phyloP scores from a whole-genome alignment of 495 filamentous ascomycete genomes.

The Hypoxylon cercidicola region DNA sequence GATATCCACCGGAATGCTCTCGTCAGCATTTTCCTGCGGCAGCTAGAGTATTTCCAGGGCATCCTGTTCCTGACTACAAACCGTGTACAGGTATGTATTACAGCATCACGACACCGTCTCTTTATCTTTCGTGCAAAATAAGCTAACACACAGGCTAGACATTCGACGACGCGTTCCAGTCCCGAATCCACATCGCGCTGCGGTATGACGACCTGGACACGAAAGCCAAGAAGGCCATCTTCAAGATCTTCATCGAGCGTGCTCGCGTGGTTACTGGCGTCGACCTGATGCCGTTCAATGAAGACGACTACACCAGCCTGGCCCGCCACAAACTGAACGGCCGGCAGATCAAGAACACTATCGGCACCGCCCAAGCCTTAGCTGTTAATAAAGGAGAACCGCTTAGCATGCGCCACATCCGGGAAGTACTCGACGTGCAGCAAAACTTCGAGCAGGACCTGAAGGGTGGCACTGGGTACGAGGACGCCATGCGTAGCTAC shows the following conservation, averaged over 20 bases:
- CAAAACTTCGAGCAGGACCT: slow-evolving; percentile 85
- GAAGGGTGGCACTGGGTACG: slow-evolving; percentile 70
- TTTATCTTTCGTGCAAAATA: slow-evolving; percentile 80
- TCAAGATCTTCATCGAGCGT: slow-evolving; percentile 82
- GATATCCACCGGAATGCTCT: slow-evolving; percentile 66
- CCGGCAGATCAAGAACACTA: slow-evolving; percentile 95
- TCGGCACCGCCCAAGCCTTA: slow-evolving; percentile 85
- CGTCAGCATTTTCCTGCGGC: slow-evolving; percentile 66
- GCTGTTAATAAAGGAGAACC: slow-evolving; percentile 78
- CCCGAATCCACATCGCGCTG: slow-evolving; percentile 72
- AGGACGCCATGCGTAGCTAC: slow-evolving; percentile 70
- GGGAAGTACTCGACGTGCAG: slow-evolving; percentile 81
- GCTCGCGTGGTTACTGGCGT: slow-evolving; percentile 73
- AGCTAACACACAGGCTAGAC: slow-evolving; percentile 54
- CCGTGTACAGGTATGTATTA: slow-evolving; percentile 69
- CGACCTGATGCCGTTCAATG: slow-evolving; percentile 69
- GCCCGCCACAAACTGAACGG: slow-evolving; percentile 82
- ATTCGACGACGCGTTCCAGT: slow-evolving; percentile 72
- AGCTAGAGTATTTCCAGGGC: slow-evolving; percentile 66
- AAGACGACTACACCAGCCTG: slow-evolving; percentile 73
- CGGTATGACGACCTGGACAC: slow-evolving; percentile 80
- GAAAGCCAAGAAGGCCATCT: slow-evolving; percentile 83
- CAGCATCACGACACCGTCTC: slow-evolving; percentile 73
- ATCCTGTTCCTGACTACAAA: slow-evolving; percentile 72
- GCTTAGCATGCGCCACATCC: slow-evolving; percentile 84